Evolutionary conservation across 306 rosid genomes (phyloP).

Genomic region (Ceratonia siliqua): DNA sequence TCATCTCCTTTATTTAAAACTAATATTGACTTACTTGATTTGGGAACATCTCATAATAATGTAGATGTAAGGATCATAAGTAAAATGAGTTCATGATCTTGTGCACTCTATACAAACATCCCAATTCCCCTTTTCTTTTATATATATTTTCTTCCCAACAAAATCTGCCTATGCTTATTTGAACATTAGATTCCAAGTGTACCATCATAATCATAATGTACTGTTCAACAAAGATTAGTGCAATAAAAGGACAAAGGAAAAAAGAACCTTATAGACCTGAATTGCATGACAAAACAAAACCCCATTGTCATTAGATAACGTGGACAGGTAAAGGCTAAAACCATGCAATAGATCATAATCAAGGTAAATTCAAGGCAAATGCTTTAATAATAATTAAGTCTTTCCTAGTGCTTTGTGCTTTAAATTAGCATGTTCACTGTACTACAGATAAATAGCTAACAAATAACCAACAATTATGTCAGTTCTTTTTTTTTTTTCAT

Average conservation of each 20-base stretch:
- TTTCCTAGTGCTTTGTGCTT: neutral
- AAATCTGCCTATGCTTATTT: no score
- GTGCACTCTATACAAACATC: no score
- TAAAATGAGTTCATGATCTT: no score
- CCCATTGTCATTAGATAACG: neutral
- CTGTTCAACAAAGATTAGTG: neutral
- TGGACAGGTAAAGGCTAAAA: neutral
- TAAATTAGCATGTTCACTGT: constrained; percentile 22
- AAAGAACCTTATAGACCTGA: constrained; percentile 16
- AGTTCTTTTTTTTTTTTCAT: neutral
- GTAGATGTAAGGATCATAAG: no score
- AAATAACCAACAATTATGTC: neutral
- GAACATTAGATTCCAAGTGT: neutral
- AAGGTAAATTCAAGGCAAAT: constrained; percentile 2
- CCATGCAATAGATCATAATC: constrained; percentile 17
- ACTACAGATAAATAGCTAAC: constrained; percentile 15
- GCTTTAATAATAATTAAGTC: neutral
- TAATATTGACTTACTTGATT: no score
- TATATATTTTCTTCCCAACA: no score
- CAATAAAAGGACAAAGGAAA: neutral
- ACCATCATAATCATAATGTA: neutral
- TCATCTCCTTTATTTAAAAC: no score
- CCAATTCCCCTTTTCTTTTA: no score
- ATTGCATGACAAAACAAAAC: neutral
- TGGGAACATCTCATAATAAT: no score